Base-by-base conservation (phyloP, 257 asterid genomes). In the Primulina tabacum region DNA sequence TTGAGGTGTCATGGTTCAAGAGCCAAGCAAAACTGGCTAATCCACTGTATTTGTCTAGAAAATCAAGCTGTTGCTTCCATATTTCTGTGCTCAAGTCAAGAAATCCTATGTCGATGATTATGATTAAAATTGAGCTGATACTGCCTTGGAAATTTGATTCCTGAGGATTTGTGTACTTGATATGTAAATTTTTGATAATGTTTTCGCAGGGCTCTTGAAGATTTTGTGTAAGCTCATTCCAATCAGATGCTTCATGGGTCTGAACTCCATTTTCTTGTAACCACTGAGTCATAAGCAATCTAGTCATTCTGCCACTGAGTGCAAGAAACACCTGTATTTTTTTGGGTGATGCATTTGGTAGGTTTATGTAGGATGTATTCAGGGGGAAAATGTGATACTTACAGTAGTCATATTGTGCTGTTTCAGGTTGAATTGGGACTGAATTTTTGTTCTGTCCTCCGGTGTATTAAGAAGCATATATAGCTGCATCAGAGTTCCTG, bases 321-420 rank as follows among this genome's bases (percentile, higher is more conserved):
- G 92, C 98, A 76, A 92, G 97, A 88, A 90, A 69, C 58, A 92
- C 92, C 98, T 92, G 92, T 77, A 78, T 75, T 72, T 74, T 55
- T 35, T 37, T 17, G 32, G 70, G 35, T 59, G 55, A 33, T 2
- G 8, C 60, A 37, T 8, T 47, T 60, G 61, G 33, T n/a, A 30
- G 57, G 61, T 40, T 47, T 70, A 33, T 53, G 71, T 33, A n/a
- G 56, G 29, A 53, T 8, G 55, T 29, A 28, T 33, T 33, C 11
- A 20, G n/a, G 10, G 60, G 61, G 17, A 9, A 16, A 16, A 60
- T 64, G 73, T 56, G 33, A 75, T 16, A 77, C 97, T 82, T 73
- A 92, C 98, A 63, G 76, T 85, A 63, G 76, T 85, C 26, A 84
- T 68, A 71, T 82, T 84, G 24, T 88, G 88, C 9, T 85, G 86